phyloP scores from a whole-genome alignment of 257 asterid genomes.

The Scutellaria baicalensis region DNA sequence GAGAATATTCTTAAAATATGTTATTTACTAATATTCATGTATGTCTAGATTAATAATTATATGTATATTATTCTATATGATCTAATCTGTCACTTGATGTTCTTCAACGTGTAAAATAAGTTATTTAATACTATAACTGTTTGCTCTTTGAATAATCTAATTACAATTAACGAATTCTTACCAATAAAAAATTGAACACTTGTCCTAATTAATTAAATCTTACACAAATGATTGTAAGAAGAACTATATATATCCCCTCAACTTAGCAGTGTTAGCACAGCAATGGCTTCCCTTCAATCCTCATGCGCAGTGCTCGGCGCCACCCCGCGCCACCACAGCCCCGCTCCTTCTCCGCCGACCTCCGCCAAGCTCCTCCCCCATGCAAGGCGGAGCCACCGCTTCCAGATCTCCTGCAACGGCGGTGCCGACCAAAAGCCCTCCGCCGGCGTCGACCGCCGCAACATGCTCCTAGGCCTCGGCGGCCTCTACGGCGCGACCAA shows the following conservation, averaged over 20 bases:
- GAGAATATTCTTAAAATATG: too few relatives aligned
- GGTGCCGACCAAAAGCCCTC: not conserved
- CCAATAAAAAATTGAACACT: not conserved
- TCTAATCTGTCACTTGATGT: too few relatives aligned
- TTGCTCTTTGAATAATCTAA: too few relatives aligned
- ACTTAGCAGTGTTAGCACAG: not conserved
- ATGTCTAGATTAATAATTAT: too few relatives aligned
- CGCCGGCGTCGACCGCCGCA: constrained; percentile 20
- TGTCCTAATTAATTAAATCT: not conserved
- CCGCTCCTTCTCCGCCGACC: constrained; percentile 6
- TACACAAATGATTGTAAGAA: not conserved
- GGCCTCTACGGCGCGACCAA: constrained; percentile 30
- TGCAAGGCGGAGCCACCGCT: constrained; percentile 17
- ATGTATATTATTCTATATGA: too few relatives aligned
- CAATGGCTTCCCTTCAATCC: constrained; percentile 28
- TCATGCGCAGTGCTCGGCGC: constrained; percentile 7
- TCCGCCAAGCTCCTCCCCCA: constrained; percentile 22
- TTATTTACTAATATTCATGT: too few relatives aligned
- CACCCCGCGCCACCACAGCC: not conserved
- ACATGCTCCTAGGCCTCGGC: constrained; percentile 34
- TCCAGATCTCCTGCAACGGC: constrained; percentile 23
- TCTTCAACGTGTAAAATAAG: too few relatives aligned
- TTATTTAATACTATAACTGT: too few relatives aligned
- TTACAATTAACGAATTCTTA: too few relatives aligned
- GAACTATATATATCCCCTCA: not conserved